These are phyloP conservation scores for Musa acuminata DNA, from an alignment of 176 grass and related monocot genomes.

Conservation along the genomic window DNA sequence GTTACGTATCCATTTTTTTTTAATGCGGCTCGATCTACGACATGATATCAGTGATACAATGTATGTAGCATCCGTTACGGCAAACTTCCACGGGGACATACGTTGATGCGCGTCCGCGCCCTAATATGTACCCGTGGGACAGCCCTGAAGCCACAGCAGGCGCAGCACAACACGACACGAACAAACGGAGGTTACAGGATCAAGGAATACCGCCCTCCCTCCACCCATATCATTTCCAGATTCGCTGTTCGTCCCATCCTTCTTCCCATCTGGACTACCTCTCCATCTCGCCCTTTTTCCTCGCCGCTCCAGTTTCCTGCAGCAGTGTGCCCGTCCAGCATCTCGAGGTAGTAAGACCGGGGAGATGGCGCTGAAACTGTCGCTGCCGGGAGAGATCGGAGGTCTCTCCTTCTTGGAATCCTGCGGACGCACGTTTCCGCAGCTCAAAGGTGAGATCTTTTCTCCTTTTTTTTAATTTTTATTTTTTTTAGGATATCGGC, in stretches of 20 bases:
- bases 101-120: too few relatives aligned
- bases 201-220: neutral
- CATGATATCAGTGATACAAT: too few relatives aligned
- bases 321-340: neutral
- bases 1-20: too few relatives aligned
- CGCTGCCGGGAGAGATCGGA: constrained; percentile 44
- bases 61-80: too few relatives aligned
- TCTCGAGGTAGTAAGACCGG: neutral
- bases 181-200: too few relatives aligned
- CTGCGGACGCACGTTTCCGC: constrained; percentile 33
- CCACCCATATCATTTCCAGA: neutral
- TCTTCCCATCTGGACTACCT: neutral
- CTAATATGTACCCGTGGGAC: too few relatives aligned
- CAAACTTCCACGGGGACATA: too few relatives aligned
- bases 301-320: neutral
- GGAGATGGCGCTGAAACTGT: constrained; percentile 59
- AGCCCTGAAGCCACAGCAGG: too few relatives aligned
- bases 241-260: neutral
- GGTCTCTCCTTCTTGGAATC: constrained; percentile 55
- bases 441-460: constrained; percentile 11
- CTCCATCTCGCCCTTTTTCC: neutral
- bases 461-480: neutral
- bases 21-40: too few relatives aligned
- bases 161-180: too few relatives aligned
- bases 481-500: neutral